phyloP scores from a whole-genome alignment of 2,329 filamentous ascomycete species.

The Botrytis aclada region DNA sequence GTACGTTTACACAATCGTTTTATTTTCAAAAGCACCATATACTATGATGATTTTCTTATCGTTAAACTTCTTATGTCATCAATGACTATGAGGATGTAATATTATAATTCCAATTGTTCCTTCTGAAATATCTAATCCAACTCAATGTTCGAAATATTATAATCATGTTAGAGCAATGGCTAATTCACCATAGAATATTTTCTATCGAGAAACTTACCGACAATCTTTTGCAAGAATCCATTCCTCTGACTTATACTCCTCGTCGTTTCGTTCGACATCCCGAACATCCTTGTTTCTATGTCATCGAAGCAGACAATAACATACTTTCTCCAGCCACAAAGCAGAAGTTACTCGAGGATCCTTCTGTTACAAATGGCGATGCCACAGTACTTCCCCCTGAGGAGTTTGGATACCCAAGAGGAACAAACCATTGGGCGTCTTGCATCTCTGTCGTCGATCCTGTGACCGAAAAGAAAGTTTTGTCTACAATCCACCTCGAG shows the following conservation, averaged over 20 bases:
- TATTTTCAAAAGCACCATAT: slow-evolving; percentile 22
- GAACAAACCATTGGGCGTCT: slow-evolving; percentile 86
- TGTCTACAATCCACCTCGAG: slow-evolving; percentile 76
- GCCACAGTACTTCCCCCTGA: slow-evolving; percentile 67
- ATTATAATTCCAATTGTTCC: slow-evolving; percentile 88
- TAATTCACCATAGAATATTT: slow-evolving; percentile 68
- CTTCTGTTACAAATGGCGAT: slow-evolving; percentile 68
- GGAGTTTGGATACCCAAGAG: slow-evolving; percentile 86
- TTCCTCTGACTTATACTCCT: slow-evolving; percentile 86
- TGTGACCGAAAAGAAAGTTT: slow-evolving; percentile 65
- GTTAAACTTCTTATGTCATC: slow-evolving; percentile 38
- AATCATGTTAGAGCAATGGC: slow-evolving; percentile 22
- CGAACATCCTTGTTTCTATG: slow-evolving; percentile 85
- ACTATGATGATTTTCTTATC: slow-evolving; percentile 46
- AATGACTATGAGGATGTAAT: slow-evolving; percentile 51
- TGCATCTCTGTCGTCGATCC: slow-evolving; percentile 93
- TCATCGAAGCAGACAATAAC: slow-evolving; percentile 91
- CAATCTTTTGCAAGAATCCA: slow-evolving; percentile 81
- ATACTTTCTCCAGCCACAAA: slow-evolving; percentile 78
- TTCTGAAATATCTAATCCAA: slow-evolving; percentile 63
- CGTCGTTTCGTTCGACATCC: slow-evolving; percentile 85
- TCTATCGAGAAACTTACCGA: slow-evolving; percentile 82
- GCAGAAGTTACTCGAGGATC: slow-evolving; percentile 70
- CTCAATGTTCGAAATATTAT: slow-evolving; percentile 8
- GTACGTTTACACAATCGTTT: slow-evolving; percentile 50